phyloP scores from a whole-genome alignment of 2,329 filamentous ascomycete genomes.

The Exophiala dermatitidis region DNA sequence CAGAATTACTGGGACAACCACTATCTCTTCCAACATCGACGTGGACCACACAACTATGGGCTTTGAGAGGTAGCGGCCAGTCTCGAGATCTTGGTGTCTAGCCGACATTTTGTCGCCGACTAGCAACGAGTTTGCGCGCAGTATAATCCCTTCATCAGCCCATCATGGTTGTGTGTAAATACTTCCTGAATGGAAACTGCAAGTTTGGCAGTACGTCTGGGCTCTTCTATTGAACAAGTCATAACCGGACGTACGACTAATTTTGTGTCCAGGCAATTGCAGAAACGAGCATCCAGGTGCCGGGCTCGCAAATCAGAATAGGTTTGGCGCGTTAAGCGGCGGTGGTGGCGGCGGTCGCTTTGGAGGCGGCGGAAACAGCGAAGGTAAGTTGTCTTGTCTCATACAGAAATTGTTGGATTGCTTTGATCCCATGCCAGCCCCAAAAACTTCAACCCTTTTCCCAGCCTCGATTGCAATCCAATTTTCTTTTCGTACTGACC shows the following conservation, averaged over 20 bases:
- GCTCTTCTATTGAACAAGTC: neutral
- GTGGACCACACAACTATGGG: neutral
- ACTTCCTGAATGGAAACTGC: slow-evolving; percentile 59
- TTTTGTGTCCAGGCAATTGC: slow-evolving; percentile 45
- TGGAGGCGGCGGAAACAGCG: slow-evolving; percentile 8
- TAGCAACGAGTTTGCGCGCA: neutral
- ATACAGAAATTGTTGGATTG: neutral
- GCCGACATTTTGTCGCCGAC: neutral
- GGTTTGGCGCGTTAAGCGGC: slow-evolving; percentile 17
- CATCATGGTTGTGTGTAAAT: slow-evolving; percentile 51
- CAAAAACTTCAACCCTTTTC: neutral
- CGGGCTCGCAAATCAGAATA: slow-evolving; percentile 16
- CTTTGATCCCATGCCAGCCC: neutral
- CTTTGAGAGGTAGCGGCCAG: neutral
- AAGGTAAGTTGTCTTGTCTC: slow-evolving; percentile 7
- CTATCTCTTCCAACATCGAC: too few relatives aligned
- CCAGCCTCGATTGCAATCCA: neutral
- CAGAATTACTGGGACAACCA: too few relatives aligned
- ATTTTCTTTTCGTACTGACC: slow-evolving; percentile 7
- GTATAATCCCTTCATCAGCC: neutral
- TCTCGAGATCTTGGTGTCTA: neutral
- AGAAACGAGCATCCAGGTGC: slow-evolving; percentile 54
- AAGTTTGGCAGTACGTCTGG: slow-evolving; percentile 52
- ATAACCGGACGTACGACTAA: neutral
- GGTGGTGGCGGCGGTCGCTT: slow-evolving; percentile 16